phyloP scores from a whole-genome alignment of 768 basidiomycete genomes.

The Hericium rajendrae region DNA sequence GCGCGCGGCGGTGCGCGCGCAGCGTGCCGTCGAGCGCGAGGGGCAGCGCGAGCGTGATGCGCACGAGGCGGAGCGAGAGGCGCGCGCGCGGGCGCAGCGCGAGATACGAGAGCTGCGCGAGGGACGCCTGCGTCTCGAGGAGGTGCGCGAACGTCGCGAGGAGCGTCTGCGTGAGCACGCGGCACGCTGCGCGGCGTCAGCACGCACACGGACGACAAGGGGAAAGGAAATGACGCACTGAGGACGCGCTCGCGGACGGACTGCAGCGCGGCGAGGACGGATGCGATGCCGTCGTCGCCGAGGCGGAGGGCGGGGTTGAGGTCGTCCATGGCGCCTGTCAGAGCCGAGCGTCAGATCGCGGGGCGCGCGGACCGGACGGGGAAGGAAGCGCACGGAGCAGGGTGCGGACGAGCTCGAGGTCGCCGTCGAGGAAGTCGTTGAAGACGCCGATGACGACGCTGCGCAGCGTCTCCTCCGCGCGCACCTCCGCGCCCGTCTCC shows the following conservation, averaged over 20 bases:
- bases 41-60: slow-evolving; percentile 68
- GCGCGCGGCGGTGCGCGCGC: slow-evolving; percentile 29
- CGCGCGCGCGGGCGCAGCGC: slow-evolving; percentile 69
- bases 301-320: slow-evolving; percentile 70
- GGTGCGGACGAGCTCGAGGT: slow-evolving; percentile 75
- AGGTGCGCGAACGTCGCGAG: slow-evolving; percentile 65
- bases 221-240: slow-evolving; percentile 33
- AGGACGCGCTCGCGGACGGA: slow-evolving; percentile 66
- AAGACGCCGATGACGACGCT: slow-evolving; percentile 67
- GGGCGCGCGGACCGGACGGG: not conserved
- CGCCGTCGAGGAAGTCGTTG: slow-evolving; percentile 77
- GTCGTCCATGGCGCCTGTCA: slow-evolving; percentile 62
- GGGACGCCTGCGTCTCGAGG: slow-evolving; percentile 72
- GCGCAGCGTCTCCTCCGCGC: slow-evolving; percentile 72
- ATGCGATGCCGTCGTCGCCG: slow-evolving; percentile 70
- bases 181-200: slow-evolving; percentile 43
- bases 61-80: slow-evolving; percentile 65
- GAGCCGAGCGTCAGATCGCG: not conserved
- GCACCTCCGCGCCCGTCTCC: slow-evolving; percentile 42
- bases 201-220: slow-evolving; percentile 3
- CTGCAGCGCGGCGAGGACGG: slow-evolving; percentile 61
- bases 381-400: slow-evolving; percentile 47
- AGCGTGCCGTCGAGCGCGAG: slow-evolving; percentile 66
- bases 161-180: slow-evolving; percentile 65
- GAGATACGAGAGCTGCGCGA: slow-evolving; percentile 68